phyloP scores from a whole-genome alignment of 1,284 basidiomycete genomes.

The Cutaneotrichosporon sp. region DNA sequence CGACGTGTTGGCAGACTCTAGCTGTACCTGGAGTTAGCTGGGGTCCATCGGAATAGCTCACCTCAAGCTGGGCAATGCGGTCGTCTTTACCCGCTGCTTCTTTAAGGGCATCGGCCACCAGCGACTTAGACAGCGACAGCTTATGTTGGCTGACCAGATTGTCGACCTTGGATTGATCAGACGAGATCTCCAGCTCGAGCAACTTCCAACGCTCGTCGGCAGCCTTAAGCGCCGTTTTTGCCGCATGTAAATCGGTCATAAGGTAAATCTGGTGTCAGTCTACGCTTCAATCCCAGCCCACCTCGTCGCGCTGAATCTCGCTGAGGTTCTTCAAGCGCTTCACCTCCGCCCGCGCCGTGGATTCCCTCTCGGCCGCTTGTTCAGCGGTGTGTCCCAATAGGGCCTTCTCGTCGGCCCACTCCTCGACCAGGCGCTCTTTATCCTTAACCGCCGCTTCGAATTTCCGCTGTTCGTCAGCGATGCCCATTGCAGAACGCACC shows the following conservation, averaged over 20 bases:
- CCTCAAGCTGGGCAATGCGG: slow-evolving; percentile 33
- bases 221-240: slow-evolving; percentile 35
- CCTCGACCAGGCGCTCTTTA: not conserved
- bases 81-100: slow-evolving; percentile 23
- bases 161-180: slow-evolving; percentile 28
- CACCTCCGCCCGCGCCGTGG: slow-evolving; percentile 18
- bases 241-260: slow-evolving; percentile 29
- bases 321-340: slow-evolving; percentile 24
- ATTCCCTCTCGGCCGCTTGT: slow-evolving; percentile 2
- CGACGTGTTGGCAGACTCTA: slow-evolving; percentile 30
- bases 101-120: slow-evolving; percentile 29
- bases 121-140: slow-evolving; percentile 32
- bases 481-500: slow-evolving; percentile 13
- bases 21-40: slow-evolving; percentile 16
- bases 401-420: slow-evolving; percentile 2
- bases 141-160: slow-evolving; percentile 41
- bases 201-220: slow-evolving; percentile 37
- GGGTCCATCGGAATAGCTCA: slow-evolving; percentile 4
- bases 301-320: slow-evolving; percentile 38
- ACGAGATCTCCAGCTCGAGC: slow-evolving; percentile 35
- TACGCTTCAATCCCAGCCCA: not conserved
- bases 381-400: not conserved
- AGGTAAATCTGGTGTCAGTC: slow-evolving; percentile 30
- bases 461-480: slow-evolving; percentile 16
- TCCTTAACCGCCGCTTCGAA: slow-evolving; percentile 15